phyloP scores from a whole-genome alignment of 2,329 filamentous ascomycete genomes.

The Colletotrichum sp. region DNA sequence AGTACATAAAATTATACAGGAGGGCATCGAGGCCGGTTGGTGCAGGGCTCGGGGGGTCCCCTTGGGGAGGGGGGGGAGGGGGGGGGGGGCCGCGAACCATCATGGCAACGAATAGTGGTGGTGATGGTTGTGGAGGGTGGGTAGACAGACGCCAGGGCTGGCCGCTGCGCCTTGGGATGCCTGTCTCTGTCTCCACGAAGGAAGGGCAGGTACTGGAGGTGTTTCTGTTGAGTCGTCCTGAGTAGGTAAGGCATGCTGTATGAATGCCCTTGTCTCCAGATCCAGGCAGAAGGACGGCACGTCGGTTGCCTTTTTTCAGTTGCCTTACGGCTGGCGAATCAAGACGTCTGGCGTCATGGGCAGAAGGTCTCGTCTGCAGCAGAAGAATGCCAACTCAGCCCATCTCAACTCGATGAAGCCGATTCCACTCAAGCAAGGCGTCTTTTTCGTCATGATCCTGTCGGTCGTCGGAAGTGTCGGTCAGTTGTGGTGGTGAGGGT shows the following conservation, averaged over 20 bases:
- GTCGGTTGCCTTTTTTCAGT: neutral
- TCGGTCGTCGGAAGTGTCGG: neutral
- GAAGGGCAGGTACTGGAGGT: neutral
- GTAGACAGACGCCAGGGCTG: conserved; percentile 7
- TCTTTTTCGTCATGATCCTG: neutral
- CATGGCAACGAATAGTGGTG: neutral
- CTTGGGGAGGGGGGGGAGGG: neutral
- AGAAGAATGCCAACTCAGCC: neutral
- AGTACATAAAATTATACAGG: conserved; percentile 4
- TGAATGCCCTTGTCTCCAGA: neutral
- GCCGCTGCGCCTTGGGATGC: conserved; percentile 4
- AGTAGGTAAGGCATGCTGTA: neutral
- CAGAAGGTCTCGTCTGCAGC: neutral
- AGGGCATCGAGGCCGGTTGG: neutral
- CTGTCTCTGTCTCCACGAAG: neutral
- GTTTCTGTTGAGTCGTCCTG: neutral
- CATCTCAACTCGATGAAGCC: neutral
- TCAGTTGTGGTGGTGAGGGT: neutral
- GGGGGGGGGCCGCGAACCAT: neutral
- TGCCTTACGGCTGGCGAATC: conserved; percentile 9
- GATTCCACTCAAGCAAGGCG: neutral
- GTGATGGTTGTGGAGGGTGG: neutral
- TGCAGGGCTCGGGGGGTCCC: neutral
- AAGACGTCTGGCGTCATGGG: neutral
- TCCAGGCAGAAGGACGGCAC: conserved; percentile 7